phyloP scores from a whole-genome alignment of 1,139 yeast species.

The Suhomyces yuchorum region DNA sequence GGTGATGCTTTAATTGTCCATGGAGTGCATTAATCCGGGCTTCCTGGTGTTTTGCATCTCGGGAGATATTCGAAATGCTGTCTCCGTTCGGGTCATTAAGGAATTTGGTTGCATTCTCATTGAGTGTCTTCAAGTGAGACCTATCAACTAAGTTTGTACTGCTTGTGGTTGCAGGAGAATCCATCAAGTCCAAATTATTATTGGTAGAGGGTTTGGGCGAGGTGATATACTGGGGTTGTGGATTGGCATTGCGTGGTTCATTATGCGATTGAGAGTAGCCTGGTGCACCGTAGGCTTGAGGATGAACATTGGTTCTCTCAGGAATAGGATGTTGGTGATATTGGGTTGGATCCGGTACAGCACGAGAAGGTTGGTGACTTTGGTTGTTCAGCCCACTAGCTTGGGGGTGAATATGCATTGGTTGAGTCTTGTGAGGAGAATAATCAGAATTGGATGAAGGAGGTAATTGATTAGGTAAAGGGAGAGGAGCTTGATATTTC shows the following conservation, averaged over 20 bases:
- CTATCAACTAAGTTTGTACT: neutral
- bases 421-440: neutral
- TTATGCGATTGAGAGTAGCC: neutral
- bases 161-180: slow-evolving; percentile 8
- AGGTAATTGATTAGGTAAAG: slow-evolving; percentile 27
- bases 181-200: slow-evolving; percentile 20
- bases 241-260: neutral
- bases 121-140: slow-evolving; percentile 15
- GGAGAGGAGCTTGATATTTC: slow-evolving; percentile 38
- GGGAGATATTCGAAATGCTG: neutral
- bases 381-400: neutral
- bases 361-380: neutral
- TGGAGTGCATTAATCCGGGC: slow-evolving; percentile 33
- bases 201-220: neutral
- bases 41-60: slow-evolving; percentile 16
- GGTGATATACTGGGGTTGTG: neutral
- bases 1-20: slow-evolving; percentile 39
- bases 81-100: slow-evolving; percentile 4
- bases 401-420: neutral
- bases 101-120: slow-evolving; percentile 22
- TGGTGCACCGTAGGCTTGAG: neutral
- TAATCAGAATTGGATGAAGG: neutral
- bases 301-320: neutral
- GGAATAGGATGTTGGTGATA: neutral
- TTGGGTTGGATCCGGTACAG: neutral